Percentiles rank a stretch among this genome's conserved stretches.
Conservation (phyloP, 1,284 basidiomycete species). For the Heliocybe sulcata region DNA sequence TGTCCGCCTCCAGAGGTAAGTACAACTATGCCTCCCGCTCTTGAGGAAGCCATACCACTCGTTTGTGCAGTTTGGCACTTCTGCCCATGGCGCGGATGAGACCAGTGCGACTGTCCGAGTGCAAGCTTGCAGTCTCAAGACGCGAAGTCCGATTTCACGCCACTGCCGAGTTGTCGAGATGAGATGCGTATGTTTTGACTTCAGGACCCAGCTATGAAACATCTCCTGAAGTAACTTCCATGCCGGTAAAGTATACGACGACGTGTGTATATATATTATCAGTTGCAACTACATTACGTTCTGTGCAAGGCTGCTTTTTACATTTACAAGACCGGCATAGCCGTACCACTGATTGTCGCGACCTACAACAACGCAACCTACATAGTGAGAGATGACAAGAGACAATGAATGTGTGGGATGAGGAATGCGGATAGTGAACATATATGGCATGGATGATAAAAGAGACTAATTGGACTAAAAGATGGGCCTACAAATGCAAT, state of each 20-base stretch:
- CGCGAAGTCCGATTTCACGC: too few species aligned
- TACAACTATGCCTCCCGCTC: background rate
- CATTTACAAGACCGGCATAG: background rate
- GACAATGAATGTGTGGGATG: background rate
- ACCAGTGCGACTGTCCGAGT: background rate
- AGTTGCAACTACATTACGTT: too few species aligned
- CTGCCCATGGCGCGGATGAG: constrained; percentile 22
- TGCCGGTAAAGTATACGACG: too few species aligned
- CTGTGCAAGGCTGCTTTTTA: background rate
- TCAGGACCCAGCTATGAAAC: too few species aligned
- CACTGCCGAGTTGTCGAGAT: too few species aligned
- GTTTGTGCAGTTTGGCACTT: constrained; percentile 35
- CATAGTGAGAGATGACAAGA: too few species aligned
- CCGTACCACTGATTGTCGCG: background rate
- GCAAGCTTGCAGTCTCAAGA: too few species aligned
- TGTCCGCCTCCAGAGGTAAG: constrained; percentile 4
- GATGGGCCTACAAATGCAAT: background rate
- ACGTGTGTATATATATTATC: too few species aligned
- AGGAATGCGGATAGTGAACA: background rate
- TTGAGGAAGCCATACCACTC: constrained; percentile 21
- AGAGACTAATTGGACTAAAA: background rate
- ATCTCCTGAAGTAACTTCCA: too few species aligned
- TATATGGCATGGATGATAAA: background rate
- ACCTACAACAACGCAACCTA: background rate
- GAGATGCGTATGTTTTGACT: too few species aligned